A percentile compares a stretch with the other conserved stretches of the same genome.
Conservation (phyloP, 495 filamentous ascomycete genomes). For the Hypoxylon lienhwacheense region DNA sequence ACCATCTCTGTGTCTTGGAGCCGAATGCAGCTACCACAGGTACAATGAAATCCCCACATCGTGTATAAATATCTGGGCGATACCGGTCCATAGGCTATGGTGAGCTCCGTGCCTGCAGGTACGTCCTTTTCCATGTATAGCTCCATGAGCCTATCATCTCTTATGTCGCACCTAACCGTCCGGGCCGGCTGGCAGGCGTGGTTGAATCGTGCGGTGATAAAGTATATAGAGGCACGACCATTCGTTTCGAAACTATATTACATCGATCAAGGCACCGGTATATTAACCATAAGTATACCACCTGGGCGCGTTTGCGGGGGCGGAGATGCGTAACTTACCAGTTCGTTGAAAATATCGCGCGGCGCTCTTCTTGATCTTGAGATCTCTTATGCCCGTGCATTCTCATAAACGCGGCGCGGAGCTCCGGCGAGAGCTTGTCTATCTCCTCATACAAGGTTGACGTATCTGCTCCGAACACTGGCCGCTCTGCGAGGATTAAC, state of each 20-base stretch:
- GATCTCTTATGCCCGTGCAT: constrained; percentile 23
- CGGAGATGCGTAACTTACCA: constrained; percentile 39
- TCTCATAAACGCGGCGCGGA: constrained; percentile 5
- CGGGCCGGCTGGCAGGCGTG: constrained; percentile 35
- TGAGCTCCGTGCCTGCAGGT: constrained; percentile 37
- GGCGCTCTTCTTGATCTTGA: neutral
- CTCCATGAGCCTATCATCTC: neutral
- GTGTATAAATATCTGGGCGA: constrained; percentile 27
- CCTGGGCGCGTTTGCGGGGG: too few species aligned
- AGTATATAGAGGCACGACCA: constrained; percentile 30
- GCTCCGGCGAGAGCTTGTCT: constrained; percentile 9
- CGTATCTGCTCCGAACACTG: constrained; percentile 24
- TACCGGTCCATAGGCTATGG: constrained; percentile 38
- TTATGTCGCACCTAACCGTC: constrained; percentile 30
- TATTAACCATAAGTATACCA: neutral
- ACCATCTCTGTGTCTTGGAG: constrained; percentile 28
- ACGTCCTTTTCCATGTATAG: constrained; percentile 23
- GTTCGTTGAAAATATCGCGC: constrained; percentile 33
- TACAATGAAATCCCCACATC: constrained; percentile 41
- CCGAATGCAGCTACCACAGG: constrained; percentile 38
- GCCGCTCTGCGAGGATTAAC: constrained; percentile 35
- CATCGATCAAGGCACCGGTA: constrained; percentile 13
- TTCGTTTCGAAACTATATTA: constrained; percentile 6
- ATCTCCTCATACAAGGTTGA: constrained; percentile 21
- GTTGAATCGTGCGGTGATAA: constrained; percentile 41